phyloP scores from a whole-genome alignment of 768 basidiomycete genomes.

The Suillus brevipes region DNA sequence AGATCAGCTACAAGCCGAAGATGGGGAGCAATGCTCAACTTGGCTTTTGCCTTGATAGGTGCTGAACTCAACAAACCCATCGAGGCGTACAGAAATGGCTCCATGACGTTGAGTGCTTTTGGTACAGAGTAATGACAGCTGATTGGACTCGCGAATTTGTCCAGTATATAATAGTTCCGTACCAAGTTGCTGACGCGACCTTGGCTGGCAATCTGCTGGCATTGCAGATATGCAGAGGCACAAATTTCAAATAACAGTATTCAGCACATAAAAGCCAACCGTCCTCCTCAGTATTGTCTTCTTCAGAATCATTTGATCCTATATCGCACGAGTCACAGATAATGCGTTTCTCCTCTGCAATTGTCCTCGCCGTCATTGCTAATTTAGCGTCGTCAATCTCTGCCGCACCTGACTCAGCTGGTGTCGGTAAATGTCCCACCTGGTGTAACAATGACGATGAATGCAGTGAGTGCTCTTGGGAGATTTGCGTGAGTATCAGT shows the following conservation, averaged over 20 bases:
- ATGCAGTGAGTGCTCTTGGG: no score
- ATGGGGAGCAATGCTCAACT: no score
- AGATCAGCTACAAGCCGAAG: neutral
- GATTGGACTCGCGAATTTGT: neutral
- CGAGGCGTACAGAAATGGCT: neutral
- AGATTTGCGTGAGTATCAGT: neutral
- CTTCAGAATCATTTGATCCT: neutral
- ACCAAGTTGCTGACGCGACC: neutral
- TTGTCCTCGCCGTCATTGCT: neutral
- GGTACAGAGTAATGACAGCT: neutral
- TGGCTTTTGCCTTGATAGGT: no score
- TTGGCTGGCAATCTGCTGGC: neutral
- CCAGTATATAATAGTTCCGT: neutral
- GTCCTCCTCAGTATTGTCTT: neutral
- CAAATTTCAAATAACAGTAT: neutral
- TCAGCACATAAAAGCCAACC: neutral
- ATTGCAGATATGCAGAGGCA: no score
- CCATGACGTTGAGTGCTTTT: neutral
- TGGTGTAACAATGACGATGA: neutral
- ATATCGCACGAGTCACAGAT: no score
- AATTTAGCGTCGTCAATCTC: neutral
- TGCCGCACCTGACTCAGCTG: neutral
- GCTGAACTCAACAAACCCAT: no score
- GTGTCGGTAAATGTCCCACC: neutral
- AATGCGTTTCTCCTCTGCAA: neutral